phyloP scores from a whole-genome alignment of 176 grass and related monocot genomes.

The Chloris gayana region DNA sequence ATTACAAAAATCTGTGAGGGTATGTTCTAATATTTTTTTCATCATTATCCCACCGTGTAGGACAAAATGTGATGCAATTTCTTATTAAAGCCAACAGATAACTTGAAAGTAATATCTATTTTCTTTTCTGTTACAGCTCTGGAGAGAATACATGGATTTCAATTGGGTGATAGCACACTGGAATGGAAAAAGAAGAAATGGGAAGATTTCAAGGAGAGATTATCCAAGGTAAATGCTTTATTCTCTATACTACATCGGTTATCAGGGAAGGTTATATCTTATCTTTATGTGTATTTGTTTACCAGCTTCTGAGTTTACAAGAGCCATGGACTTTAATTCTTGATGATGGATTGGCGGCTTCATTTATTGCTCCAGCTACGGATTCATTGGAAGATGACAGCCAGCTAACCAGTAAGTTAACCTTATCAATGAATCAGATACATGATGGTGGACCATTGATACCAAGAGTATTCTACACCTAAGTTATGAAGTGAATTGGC shows the following conservation, averaged over 20 bases:
- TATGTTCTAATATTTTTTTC: conserved; percentile 45
- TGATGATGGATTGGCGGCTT: conserved; percentile 87
- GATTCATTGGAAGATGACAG: conserved; percentile 77
- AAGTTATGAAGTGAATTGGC: background rate
- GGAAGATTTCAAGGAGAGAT: conserved; percentile 70
- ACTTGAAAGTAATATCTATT: background rate
- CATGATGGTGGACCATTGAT: background rate
- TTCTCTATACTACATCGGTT: background rate
- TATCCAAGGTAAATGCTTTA: conserved; percentile 55
- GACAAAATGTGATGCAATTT: background rate
- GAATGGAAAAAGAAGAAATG: conserved; percentile 95
- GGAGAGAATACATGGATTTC: conserved; percentile 87
- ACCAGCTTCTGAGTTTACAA: conserved; percentile 77
- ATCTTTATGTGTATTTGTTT: conserved; percentile 12
- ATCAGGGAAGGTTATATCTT: background rate
- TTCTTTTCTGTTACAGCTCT: conserved; percentile 55
- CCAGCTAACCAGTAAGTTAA: conserved; percentile 68
- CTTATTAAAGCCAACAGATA: background rate
- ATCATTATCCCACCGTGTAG: conserved; percentile 1
- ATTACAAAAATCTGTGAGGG: conserved; percentile 91
- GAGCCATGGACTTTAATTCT: conserved; percentile 86
- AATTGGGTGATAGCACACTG: conserved; percentile 81
- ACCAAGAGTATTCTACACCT: background rate
- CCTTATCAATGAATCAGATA: conserved; percentile 31
- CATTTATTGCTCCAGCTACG: conserved; percentile 75